A percentile compares a stretch with the other conserved stretches of the same genome.
Conservation (phyloP, 805 yeast genomes). For the Millerago galiae region DNA sequence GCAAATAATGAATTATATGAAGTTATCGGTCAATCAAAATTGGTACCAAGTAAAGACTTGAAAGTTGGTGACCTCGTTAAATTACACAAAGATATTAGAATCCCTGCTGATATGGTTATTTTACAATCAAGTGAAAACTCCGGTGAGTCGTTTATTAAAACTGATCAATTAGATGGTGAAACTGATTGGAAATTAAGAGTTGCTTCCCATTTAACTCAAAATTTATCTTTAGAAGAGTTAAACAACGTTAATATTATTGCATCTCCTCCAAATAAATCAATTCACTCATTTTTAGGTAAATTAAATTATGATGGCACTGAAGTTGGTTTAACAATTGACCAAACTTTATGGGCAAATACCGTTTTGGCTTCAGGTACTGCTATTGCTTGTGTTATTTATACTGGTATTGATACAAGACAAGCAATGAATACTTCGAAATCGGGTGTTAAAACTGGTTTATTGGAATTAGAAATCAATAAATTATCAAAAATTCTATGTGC, state of each 20-base stretch:
- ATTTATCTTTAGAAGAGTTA: constrained; percentile 42
- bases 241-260: constrained; percentile 55
- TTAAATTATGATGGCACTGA: constrained; percentile 52
- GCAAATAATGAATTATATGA: constrained; percentile 81
- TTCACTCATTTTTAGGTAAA: constrained; percentile 76
- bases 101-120: constrained; percentile 90
- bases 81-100: constrained; percentile 72
- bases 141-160: constrained; percentile 90
- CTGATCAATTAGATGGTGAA: constrained; percentile 98
- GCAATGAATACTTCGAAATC: constrained; percentile 86
- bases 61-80: constrained; percentile 82
- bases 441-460: constrained; percentile 81
- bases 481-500: constrained; percentile 84
- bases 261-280: constrained; percentile 77
- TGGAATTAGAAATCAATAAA: constrained; percentile 86
- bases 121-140: constrained; percentile 73
- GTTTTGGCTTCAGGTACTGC: constrained; percentile 93
- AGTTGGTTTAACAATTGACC: constrained; percentile 73
- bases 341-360: constrained; percentile 97
- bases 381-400: constrained; percentile 80
- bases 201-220: constrained; percentile 71
- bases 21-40: constrained; percentile 43
- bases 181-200: constrained; percentile 96
- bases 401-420: constrained; percentile 92
- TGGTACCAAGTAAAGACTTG: constrained; percentile 52